Base-by-base conservation (phyloP, 768 basidiomycete genomes). In the Cantharellus anzutake region DNA sequence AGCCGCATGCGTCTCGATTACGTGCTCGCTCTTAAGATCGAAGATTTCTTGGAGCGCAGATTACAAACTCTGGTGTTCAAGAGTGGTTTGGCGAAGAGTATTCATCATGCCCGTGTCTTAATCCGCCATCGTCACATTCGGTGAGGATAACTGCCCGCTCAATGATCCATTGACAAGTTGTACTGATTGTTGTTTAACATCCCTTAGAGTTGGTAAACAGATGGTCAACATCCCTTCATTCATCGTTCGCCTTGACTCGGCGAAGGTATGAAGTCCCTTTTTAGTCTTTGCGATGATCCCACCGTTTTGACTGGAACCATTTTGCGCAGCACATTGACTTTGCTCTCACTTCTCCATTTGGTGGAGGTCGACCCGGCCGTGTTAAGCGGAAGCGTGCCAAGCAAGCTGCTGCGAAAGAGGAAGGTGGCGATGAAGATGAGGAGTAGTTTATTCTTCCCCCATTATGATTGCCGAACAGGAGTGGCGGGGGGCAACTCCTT, bases 61-160 rank as follows among this genome's bases (percentile, higher is more conserved):
- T 75, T 99, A 70, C 96, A 99, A 76, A 99, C 96, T 44, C 96
- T 98, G 78, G 96, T 99, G 68, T 99, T 98, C 86, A 98, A 98
- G 81, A 82, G 79, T 66, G 93, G 93, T 65, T 79, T 99, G 64
- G 96, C 96, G 61, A 98, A 98, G 83, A 83, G 80, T 68, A 96
- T 99, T 67, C 96, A 99, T 74, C 96, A 98, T 72, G 96, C 96
- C 51, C 86, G 96, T 74, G 90, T 92, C 65, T 80, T 99, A 70
- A 99, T 99, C 77, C 80, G 91, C 69, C 96, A 98, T 74, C 77
- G 94, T 69, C 94, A 99, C 79, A 98, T 99, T 71, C 92, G 93
- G 86, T 91, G 64, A 65, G 83, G 74, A 4, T 2, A 29, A 34
- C 44, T 1, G 16, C 1, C 1, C 34, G 52, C 16, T 11, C 52